A percentile compares a stretch with the other conserved stretches of the same genome.
These are phyloP conservation scores for Moesziomyces globuligerus DNA, from an alignment of 1,284 basidiomycete species.

Conservation along the genomic window DNA sequence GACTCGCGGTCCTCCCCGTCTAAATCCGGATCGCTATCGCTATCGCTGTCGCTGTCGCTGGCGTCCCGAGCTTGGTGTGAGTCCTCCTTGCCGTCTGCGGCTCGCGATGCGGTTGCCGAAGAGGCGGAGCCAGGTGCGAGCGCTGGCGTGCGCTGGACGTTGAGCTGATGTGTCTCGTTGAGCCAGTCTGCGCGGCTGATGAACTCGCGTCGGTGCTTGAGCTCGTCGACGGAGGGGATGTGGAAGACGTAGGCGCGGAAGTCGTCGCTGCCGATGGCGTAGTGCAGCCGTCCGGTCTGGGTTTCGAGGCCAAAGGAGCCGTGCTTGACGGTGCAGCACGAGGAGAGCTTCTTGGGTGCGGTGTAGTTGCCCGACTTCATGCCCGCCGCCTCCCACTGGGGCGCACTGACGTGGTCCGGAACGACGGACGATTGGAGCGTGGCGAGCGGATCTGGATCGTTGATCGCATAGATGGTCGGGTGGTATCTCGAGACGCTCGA, in stretches of 20 bases:
- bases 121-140: neutral
- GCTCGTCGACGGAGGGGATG: slow-evolving; percentile 18
- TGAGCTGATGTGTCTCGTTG: slow-evolving; percentile 9
- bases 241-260: slow-evolving; percentile 39
- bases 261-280: slow-evolving; percentile 38
- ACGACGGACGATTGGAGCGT: slow-evolving; percentile 23
- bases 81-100: no score
- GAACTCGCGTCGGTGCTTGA: slow-evolving; percentile 16
- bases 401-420: neutral
- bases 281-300: slow-evolving; percentile 25
- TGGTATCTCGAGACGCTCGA: slow-evolving; percentile 39
- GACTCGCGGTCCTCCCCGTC: slow-evolving; percentile 16
- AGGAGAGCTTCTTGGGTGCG: slow-evolving; percentile 27
- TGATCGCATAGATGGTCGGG: slow-evolving; percentile 37
- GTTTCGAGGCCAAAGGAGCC: slow-evolving; percentile 31
- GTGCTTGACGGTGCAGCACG: slow-evolving; percentile 42
- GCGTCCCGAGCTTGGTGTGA: neutral
- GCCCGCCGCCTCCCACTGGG: neutral
- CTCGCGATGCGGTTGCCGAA: no score
- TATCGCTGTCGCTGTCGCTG: neutral
- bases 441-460: slow-evolving; percentile 26
- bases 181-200: slow-evolving; percentile 17
- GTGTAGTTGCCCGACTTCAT: slow-evolving; percentile 3
- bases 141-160: neutral
- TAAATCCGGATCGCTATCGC: slow-evolving; percentile 4